Conservation (phyloP, 331 rosid species). For the Erythrophleum ivorense region DNA sequence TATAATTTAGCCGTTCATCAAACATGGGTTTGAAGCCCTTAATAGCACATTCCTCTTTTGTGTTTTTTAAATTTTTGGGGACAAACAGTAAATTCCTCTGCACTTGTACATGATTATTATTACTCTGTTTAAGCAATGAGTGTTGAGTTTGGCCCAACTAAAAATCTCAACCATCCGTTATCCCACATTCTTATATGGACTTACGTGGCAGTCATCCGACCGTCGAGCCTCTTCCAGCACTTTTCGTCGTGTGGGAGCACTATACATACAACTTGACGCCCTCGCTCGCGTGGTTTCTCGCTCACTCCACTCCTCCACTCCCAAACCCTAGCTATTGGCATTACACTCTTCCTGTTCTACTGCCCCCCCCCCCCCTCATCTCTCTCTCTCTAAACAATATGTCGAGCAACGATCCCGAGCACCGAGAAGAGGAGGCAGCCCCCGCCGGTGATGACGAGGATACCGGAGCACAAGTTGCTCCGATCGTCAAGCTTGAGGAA, state of each 20-base stretch:
- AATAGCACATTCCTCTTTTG: too few species aligned
- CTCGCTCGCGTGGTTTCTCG: neutral
- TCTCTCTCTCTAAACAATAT: slow-evolving; percentile 34
- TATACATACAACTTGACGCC: neutral
- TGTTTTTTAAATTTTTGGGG: too few species aligned
- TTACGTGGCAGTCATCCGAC: slow-evolving; percentile 14
- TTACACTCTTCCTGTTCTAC: neutral
- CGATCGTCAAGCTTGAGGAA: slow-evolving; percentile 84
- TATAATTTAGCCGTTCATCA: too few species aligned
- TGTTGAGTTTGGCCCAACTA: neutral
- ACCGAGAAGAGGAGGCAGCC: slow-evolving; percentile 74
- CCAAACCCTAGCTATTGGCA: slow-evolving; percentile 1
- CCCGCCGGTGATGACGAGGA: slow-evolving; percentile 89
- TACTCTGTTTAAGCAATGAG: too few species aligned
- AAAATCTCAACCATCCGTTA: neutral
- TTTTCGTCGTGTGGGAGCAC: neutral
- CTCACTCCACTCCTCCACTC: neutral
- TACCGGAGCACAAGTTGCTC: slow-evolving; percentile 91
- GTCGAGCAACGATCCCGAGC: slow-evolving; percentile 74
- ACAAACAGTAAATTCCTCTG: too few species aligned
- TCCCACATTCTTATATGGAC: neutral
- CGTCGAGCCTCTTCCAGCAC: neutral
- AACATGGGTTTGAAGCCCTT: too few species aligned
- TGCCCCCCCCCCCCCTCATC: neutral
- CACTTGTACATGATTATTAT: too few species aligned